Base-by-base conservation (phyloP, 805 yeast species). In the Brettanomyces nanus region DNA sequence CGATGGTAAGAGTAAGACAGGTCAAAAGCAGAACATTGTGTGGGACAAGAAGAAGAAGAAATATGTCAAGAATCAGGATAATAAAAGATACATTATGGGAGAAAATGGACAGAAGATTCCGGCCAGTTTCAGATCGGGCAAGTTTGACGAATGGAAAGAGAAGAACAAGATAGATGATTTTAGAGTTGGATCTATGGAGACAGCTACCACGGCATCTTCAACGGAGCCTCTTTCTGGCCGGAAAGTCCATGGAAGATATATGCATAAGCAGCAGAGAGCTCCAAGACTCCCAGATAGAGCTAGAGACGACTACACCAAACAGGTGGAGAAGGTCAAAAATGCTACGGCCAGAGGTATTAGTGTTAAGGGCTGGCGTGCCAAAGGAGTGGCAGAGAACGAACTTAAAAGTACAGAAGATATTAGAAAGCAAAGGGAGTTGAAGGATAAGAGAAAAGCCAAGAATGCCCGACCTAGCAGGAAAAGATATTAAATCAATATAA, bases 31-130 rank as follows among this genome's bases (percentile, higher is more conserved):
- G 34, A 77, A 79, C 18, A 80, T 83, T 71, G 73, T 75, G 55
- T 90, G 98, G 98, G 97, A 90, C 63, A 84, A 75, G 61, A 85
- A 86, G 73, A 81, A 84, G 60, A 92, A 94, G 53, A 86, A 86
- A 47, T 90, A 85, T 60, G 73, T 89, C 54, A 85, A 85, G 57
- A 69, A 85, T 15, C 79, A 74, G 51, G 85, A 92, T 45, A 95
- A 85, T 53, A 75, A 80, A 62, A 89, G 85, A 63, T 90, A 71
- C 61, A 92, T 92, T 52, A 80, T 86, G 46, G 95, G 97, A 44
- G 99, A 92, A 59, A 80, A 85, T 59, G 99, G 99, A 6, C 87
- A 82, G 51, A 76, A 75, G 56, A 76, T 92, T 35, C 96, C 97
- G 5, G 97, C 98, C 1, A 72, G 92, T 11, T 86, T 79, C 63